Conservation (phyloP, 2,329 filamentous ascomycete species). For the Tolypocladium album region DNA sequence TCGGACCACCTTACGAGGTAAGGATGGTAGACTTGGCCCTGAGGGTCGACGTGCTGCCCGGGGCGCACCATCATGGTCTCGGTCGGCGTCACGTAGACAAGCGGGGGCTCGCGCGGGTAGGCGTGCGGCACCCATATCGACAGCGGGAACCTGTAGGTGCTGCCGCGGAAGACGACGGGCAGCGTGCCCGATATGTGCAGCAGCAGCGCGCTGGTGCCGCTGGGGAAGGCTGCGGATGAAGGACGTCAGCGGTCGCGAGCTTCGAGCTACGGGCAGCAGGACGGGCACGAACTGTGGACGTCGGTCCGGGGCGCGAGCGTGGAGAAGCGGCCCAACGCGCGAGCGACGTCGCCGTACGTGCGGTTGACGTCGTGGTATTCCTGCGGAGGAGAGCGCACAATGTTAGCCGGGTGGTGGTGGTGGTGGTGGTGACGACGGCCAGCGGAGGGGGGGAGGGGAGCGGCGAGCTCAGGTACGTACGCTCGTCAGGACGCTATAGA, state of each 20-base stretch:
- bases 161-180: constrained; percentile 83
- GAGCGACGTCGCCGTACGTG: constrained; percentile 84
- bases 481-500: constrained; percentile 80
- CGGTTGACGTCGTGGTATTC: constrained; percentile 91
- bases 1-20: constrained; percentile 85
- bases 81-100: constrained; percentile 81
- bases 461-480: constrained; percentile 29
- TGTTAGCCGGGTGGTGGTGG: neutral
- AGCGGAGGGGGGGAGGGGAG: neutral
- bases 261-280: neutral
- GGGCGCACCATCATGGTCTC: constrained; percentile 82
- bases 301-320: constrained; percentile 80
- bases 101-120: constrained; percentile 76
- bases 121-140: constrained; percentile 87
- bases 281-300: constrained; percentile 67
- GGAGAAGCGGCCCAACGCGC: constrained; percentile 67
- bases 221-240: constrained; percentile 63
- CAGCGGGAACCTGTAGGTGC: constrained; percentile 81
- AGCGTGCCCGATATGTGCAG: constrained; percentile 79
- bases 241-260: neutral
- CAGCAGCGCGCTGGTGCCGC: constrained; percentile 76
- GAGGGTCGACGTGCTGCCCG: constrained; percentile 88
- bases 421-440: neutral
- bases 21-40: constrained; percentile 90
- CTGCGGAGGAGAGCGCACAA: constrained; percentile 32